These are phyloP conservation scores for Schizosaccharomyces versatilis DNA, from an alignment of 1,139 yeast genomes.

Conservation along the genomic window DNA sequence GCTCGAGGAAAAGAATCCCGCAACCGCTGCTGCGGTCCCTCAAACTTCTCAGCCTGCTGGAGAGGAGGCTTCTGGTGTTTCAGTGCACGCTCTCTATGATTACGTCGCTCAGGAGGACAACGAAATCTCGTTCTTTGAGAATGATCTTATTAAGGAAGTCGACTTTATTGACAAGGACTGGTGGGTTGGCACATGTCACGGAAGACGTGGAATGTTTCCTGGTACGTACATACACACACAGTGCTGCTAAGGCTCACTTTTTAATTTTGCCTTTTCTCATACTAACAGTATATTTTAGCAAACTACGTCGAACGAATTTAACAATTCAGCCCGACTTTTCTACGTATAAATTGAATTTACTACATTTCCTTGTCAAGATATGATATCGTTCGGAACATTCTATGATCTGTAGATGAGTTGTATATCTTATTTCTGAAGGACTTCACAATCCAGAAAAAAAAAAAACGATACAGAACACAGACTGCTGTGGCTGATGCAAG, in stretches of 20 bases:
- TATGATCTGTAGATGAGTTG: too few species aligned
- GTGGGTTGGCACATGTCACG: slow-evolving; percentile 70
- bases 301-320: neutral
- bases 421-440: too few species aligned
- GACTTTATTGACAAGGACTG: slow-evolving; percentile 86
- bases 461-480: too few species aligned
- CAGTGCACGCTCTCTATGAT: slow-evolving; percentile 63
- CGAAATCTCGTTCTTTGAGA: slow-evolving; percentile 64
- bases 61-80: slow-evolving; percentile 20
- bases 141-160: slow-evolving; percentile 58
- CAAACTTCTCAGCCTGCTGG: slow-evolving; percentile 15
- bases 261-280: too few species aligned
- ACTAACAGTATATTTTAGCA: neutral
- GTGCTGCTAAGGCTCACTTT: too few species aligned
- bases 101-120: slow-evolving; percentile 81
- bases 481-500: too few species aligned
- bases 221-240: slow-evolving; percentile 31
- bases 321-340: neutral
- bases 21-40: slow-evolving; percentile 17
- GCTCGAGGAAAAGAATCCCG: slow-evolving; percentile 8
- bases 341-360: neutral
- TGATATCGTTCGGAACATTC: too few species aligned
- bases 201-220: slow-evolving; percentile 73
- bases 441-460: too few species aligned
- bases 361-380: too few species aligned